Evolutionary conservation across 441 rosid genomes (phyloP).

Genomic region (Gossypium aridum): DNA sequence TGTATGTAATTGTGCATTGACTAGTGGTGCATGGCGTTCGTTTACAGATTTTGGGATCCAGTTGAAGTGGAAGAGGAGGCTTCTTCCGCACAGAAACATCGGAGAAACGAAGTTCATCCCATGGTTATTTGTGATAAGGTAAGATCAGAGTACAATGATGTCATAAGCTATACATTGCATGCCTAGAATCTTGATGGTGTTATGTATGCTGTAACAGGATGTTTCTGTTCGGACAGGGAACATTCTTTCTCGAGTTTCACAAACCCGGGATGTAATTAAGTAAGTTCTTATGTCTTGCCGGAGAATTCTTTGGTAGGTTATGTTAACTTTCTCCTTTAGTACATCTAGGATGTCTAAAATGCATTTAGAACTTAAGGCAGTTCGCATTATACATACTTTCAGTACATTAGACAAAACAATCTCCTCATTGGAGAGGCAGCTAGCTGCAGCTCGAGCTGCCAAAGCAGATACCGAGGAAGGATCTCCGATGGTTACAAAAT

Average conservation of each 20-base stretch:
- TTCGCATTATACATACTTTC: conserved; percentile 12
- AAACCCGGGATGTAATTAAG: conserved; percentile 81
- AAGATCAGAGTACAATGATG: conserved; percentile 19
- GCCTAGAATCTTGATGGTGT: conserved; percentile 8
- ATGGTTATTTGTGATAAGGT: conserved; percentile 62
- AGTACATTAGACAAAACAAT: conserved; percentile 88
- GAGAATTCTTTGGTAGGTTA: too few relatives aligned
- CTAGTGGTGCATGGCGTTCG: not conserved
- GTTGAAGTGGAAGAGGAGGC: conserved; percentile 27
- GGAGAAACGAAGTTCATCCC: conserved; percentile 37
- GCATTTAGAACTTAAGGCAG: not conserved
- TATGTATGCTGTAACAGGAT: conserved; percentile 29
- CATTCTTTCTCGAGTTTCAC: conserved; percentile 77
- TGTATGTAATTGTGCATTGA: conserved; percentile 2
- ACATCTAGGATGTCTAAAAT: not conserved
- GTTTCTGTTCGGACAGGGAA: conserved; percentile 45
- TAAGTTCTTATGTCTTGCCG: conserved; percentile 22
- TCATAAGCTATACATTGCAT: not conserved
- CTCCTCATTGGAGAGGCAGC: conserved; percentile 74
- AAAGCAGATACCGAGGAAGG: conserved; percentile 42
- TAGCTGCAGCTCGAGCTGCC: conserved; percentile 83
- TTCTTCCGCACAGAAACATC: conserved; percentile 26
- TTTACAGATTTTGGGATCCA: conserved; percentile 51
- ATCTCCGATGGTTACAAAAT: conserved; percentile 36
- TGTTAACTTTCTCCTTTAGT: not conserved